phyloP scores from a whole-genome alignment of 176 grass and related monocot genomes.

The Tillandsia fasciculata region DNA sequence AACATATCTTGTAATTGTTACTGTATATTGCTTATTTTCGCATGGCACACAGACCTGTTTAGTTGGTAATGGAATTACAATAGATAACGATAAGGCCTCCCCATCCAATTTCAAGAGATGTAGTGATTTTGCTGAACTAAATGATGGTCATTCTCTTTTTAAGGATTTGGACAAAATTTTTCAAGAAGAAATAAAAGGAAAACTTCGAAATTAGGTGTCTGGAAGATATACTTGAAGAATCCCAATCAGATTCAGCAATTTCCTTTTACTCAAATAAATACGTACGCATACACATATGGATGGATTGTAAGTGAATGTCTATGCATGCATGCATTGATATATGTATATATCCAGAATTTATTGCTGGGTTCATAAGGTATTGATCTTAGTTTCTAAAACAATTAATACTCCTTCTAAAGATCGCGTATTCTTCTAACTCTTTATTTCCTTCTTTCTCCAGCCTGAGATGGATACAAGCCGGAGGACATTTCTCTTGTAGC shows the following conservation, averaged over 20 bases:
- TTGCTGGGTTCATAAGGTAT: too few species aligned
- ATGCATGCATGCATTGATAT: too few species aligned
- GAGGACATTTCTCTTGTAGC: too few species aligned
- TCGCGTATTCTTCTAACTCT: too few species aligned
- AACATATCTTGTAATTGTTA: conserved; percentile 13
- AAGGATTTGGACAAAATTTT: conserved; percentile 27
- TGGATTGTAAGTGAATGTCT: too few species aligned
- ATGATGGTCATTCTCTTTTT: conserved; percentile 24
- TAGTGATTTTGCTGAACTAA: conserved; percentile 32
- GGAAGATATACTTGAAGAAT: conserved; percentile 86
- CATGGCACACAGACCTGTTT: conserved; percentile 30
- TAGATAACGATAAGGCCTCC: conserved; percentile 19
- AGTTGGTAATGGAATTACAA: conserved; percentile 5
- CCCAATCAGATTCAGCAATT: conserved; percentile 60
- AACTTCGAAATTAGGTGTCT: conserved; percentile 79
- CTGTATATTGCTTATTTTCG: conserved; percentile 14
- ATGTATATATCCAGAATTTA: too few species aligned
- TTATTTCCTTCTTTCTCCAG: too few species aligned
- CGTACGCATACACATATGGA: too few species aligned
- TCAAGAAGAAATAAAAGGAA: conserved; percentile 47
- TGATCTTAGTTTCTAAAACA: too few species aligned
- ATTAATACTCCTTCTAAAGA: too few species aligned
- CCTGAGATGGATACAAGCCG: too few species aligned
- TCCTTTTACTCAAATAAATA: conserved; percentile 77
- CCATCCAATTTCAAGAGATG: conserved; percentile 15